Evolutionary conservation across 2,329 filamentous ascomycete genomes (phyloP).

Genomic region (Tolypocladium guangdongense): DNA sequence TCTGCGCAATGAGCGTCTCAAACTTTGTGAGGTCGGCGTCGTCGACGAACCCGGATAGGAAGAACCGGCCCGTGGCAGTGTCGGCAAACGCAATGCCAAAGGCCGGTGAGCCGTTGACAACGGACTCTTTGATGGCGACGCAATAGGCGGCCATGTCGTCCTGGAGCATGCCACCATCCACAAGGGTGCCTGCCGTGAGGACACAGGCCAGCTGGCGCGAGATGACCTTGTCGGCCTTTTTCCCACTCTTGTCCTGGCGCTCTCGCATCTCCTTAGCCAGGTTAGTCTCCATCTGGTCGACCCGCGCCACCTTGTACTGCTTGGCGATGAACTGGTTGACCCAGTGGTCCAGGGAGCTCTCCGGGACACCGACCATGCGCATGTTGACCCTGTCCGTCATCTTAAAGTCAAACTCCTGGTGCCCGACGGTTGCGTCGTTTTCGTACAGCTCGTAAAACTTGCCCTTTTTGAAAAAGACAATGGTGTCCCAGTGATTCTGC

Average conservation of each 20-base stretch:
- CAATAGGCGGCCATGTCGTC: slow-evolving; percentile 97
- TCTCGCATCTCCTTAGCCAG: slow-evolving; percentile 98
- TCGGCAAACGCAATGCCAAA: slow-evolving; percentile 95
- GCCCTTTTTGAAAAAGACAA: slow-evolving; percentile 99
- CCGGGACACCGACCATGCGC: slow-evolving; percentile 97
- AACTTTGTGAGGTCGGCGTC: slow-evolving; percentile 93
- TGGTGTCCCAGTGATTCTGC: slow-evolving; percentile 91
- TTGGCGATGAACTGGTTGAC: slow-evolving; percentile 97
- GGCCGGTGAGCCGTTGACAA: slow-evolving; percentile 61
- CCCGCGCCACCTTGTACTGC: slow-evolving; percentile 91
- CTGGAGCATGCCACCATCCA: slow-evolving; percentile 93
- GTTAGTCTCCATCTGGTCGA: slow-evolving; percentile 94
- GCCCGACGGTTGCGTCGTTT: slow-evolving; percentile 91
- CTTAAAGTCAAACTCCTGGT: slow-evolving; percentile 95
- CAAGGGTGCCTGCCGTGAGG: slow-evolving; percentile 81
- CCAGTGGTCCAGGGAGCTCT: slow-evolving; percentile 93
- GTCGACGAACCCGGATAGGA: slow-evolving; percentile 82
- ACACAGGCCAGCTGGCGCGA: slow-evolving; percentile 83
- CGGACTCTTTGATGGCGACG: slow-evolving; percentile 80
- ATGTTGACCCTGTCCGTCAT: slow-evolving; percentile 97
- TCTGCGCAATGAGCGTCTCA: slow-evolving; percentile 92
- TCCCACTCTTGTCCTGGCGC: slow-evolving; percentile 52
- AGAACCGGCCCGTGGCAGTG: slow-evolving; percentile 91
- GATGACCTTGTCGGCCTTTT: slow-evolving; percentile 88
- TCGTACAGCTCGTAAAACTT: slow-evolving; percentile 99